Evolutionary conservation across 495 filamentous ascomycete genomes (phyloP), one percentile per base, ranked within the genome.

Genomic region (Chaetomium cochliodes): DNA sequence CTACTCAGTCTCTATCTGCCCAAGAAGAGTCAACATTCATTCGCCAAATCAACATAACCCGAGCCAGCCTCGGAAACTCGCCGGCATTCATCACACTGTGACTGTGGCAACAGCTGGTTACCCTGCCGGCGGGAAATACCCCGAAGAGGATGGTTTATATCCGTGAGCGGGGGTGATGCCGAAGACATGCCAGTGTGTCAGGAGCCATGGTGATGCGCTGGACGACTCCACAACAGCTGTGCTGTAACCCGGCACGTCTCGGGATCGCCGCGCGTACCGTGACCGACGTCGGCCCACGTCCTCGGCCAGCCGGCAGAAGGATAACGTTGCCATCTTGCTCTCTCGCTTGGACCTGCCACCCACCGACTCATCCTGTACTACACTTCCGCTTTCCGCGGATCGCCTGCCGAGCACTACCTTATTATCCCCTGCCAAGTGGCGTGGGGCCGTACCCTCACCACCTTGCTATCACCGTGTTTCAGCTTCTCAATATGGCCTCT

Each of bases 171-270:
- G 41, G 41, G 41, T 15, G 41, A 44, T 15, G 41, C 41, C 41
- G 13, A 50, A 50, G 46, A 50, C 50, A 28, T 30, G 50, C 50
- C 50, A 26, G 25, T 50, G 46, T 50, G 46, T 50, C 46, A 50
- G 46, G 46, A 50, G 20, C 12, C 46, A 50, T 26, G 59, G 54
- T 66, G 58, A 52, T 58, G 64, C 52, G 64, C 60, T 62, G 58
- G 64, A 66, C 53, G 33, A 62, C 64, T 59, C 61, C 59, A 65
- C 63, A 55, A 22, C 26, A 61, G 47, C 66, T 51, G 57, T 62
- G 58, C 58, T 62, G 66, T 62, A 51, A 62, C 70, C 67, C 59
- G 67, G 62, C 56, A 60, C 70, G 70, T 72, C 67, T 69, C 70
- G 67, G 61, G 64, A 63, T 67, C 69, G 58, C 62, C 30, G 46